Evolutionary conservation across 78 protist genomes (phyloP), one percentile per base, ranked within the genome.

Genomic region (Diacronema lutheri): DNA sequence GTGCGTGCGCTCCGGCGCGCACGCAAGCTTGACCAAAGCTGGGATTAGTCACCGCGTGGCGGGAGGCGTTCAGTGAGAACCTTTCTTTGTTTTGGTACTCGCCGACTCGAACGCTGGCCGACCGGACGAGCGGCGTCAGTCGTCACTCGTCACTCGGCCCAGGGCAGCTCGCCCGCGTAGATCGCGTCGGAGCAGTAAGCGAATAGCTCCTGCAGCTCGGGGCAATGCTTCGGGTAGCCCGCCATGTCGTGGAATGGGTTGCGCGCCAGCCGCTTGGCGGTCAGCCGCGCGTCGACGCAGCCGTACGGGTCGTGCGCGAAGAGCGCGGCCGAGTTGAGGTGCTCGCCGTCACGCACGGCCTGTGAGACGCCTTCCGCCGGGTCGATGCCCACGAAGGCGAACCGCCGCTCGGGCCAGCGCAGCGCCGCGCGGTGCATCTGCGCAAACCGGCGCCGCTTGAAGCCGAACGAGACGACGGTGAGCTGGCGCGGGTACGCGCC

Each of bases 341-440:
- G 9, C 79, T 71, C 79, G 79, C 79, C 79, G 31, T 41, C 23
- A 20, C 1, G 31, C 26, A 71, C 79, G 6, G 55, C 29, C 50
- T 44, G 50, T 4, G 58, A 37, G 21, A 33, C 6, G 25, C 41
- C n/a, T 19, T 35, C 72, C 25, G 72, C 62, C 23, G 85, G 85
- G 29, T 81, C 85, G 40, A 81, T 23, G 64, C 87, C 87, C 1
- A 74, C 38, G 41, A 16, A 83, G 21, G 0, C 14, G 57, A 83
- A 83, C 40, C 69, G 55, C 38, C 6, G 26, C 21, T 7, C 13
- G 25, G 87, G 87, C n/a, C 31, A 83, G 26, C 71, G 73, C 23
- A 83, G 20, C 13, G 87, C 87, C 9, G 40, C 65, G 81, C 87
- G 87, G 62, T 83, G 87, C n/a, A 74, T 20, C 31, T 73, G 37